These are phyloP conservation scores for Trypanosomatidae sp. DNA, from an alignment of 208 protist species.

Conservation along the genomic window DNA sequence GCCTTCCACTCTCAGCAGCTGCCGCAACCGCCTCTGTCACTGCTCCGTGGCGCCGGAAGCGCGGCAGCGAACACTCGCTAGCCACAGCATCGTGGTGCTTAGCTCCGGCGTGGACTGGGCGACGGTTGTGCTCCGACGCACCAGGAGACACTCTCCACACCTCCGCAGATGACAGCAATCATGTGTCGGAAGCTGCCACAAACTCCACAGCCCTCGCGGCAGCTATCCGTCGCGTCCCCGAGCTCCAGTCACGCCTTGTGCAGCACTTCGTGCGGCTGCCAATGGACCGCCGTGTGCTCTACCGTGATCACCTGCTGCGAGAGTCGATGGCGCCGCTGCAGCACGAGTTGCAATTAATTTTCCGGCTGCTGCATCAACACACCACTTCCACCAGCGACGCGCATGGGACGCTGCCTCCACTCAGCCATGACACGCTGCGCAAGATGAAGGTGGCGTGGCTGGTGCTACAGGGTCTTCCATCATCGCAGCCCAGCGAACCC, in stretches of 20 bases:
- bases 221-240: not conserved
- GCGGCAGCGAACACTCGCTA: no score
- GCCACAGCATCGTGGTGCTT: no score
- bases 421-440: conserved; percentile 15
- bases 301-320: conserved; percentile 15
- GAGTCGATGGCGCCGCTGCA: not conserved
- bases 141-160: not conserved
- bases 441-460: conserved; percentile 34
- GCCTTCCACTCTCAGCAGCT: no score
- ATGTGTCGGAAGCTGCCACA: no score
- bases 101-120: no score
- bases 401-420: conserved; percentile 8
- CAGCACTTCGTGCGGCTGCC: conserved; percentile 2
- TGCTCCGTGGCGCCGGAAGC: no score
- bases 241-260: not conserved
- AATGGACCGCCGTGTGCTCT: conserved; percentile 13
- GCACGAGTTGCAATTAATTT: not conserved
- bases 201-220: not conserved
- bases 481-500: not conserved
- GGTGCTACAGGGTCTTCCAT: conserved; percentile 2
- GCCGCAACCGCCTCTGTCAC: no score
- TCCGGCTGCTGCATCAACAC: not conserved
- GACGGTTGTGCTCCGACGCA: no score
- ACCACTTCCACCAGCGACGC: no score
- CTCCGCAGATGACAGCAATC: no score